phyloP scores from a whole-genome alignment of 1,284 basidiomycete genomes.

The Cutaneotrichosporon sp. region DNA sequence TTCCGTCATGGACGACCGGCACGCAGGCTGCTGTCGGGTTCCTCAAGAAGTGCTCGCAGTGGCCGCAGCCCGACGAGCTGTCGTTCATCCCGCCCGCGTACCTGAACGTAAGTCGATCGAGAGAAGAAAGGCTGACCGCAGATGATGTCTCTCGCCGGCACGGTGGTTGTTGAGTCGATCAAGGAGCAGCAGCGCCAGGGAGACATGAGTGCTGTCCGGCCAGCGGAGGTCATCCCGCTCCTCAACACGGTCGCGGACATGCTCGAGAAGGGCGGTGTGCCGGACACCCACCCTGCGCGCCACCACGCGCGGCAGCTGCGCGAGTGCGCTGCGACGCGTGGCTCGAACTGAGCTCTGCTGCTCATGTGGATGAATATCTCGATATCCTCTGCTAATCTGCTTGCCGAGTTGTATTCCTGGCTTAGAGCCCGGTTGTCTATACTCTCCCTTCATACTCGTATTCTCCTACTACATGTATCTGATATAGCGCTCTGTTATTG shows the following conservation, averaged over 20 bases:
- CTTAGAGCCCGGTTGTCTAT: too few species aligned
- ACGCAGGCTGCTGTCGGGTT: slow-evolving; percentile 36
- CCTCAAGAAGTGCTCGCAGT: slow-evolving; percentile 33
- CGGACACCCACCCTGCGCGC: slow-evolving; percentile 29
- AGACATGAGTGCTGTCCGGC: slow-evolving; percentile 19
- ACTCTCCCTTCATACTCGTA: too few species aligned
- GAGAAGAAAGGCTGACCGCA: slow-evolving; percentile 11
- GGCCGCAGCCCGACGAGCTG: slow-evolving; percentile 30
- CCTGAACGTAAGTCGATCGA: slow-evolving; percentile 27
- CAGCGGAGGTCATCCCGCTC: slow-evolving; percentile 24
- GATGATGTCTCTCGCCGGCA: slow-evolving; percentile 31
- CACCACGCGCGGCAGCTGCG: slow-evolving; percentile 27
- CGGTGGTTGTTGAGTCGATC: slow-evolving; percentile 25
- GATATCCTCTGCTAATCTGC: background rate
- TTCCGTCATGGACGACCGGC: slow-evolving; percentile 19
- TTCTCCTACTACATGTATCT: too few species aligned
- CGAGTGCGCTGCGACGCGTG: slow-evolving; percentile 15
- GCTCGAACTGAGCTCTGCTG: too few species aligned
- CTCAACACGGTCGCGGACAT: slow-evolving; percentile 31
- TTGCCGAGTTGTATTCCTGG: background rate
- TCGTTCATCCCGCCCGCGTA: slow-evolving; percentile 38
- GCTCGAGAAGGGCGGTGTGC: slow-evolving; percentile 32
- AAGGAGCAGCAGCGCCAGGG: slow-evolving; percentile 17
- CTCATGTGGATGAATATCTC: slow-evolving; percentile 15
- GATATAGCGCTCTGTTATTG: too few species aligned